Evolutionary conservation across 306 rosid genomes (phyloP), one percentile per base, ranked within the genome.

Genomic region (Chamaecrista fasciculata): DNA sequence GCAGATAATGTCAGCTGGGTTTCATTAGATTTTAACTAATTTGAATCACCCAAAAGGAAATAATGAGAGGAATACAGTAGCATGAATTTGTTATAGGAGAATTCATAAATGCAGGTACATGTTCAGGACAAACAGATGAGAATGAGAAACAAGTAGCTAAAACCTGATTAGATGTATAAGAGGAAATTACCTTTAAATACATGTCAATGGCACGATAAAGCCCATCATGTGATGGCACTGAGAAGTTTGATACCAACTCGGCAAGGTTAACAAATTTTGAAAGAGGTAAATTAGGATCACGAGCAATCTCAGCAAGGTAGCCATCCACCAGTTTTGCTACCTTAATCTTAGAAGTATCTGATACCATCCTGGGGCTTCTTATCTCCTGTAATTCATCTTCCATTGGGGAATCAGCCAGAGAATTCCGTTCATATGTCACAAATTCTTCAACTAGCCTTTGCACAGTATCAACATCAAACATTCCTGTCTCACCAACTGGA

Each of bases 161-260:
- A 37, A 59, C 53, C 53, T 37, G 36, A 53, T 12, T 15, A 23
- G 34, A 62, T 28, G 8, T 12, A 19, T 26, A 21, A 18, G 19
- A 33, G 29, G 18, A 29, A 69, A 78, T 69, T 62, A 87, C 98
- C 98, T 88, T 93, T 50, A 94, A 76, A 71, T 81, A 94, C 87
- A 81, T 85, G 88, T 88, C 97, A 46, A 93, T 85, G 64, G 97
- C 91, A 4, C 97, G 97, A 81, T 94, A 94, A 55, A 94, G 70
- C 46, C 96, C 90, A 66, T 94, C 96, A 64, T 94, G 98, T 62
- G 87, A 82, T 50, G 86, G 72, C 70, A 91, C 78, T 19, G 97
- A 80, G 82, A 83, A 86, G 86, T 84, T 68, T 37, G 91, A 86
- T 23, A 86, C 88, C 70, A 84, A 71, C 65, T 91, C 91, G 6